Base-by-base conservation (phyloP, 2,329 filamentous ascomycete species). In the Trichoderma lentiforme region DNA sequence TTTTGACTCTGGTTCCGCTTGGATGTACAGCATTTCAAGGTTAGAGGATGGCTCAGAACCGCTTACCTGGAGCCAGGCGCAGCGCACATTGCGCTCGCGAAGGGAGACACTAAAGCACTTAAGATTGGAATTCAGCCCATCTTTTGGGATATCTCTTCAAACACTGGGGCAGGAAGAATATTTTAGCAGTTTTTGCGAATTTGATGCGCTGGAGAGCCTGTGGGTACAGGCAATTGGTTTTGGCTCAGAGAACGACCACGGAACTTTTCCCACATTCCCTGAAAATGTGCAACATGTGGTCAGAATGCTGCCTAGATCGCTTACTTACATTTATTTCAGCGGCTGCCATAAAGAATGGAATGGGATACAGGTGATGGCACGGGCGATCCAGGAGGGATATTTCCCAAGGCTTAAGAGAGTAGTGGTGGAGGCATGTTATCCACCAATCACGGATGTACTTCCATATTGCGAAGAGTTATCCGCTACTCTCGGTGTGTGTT, bases 311-410 rank as follows among this genome's bases (percentile, higher is more conserved):
- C 39, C n/a, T 6, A 6, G 4, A 32, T 65, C 63, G 43, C 32
- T 62, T 4, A 24, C 24, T 24, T 60, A 18, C 18, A 21, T 62
- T 4, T 8, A 2, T 26, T 51, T 64, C 6, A 0, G 5, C 0
- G 5, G n/a, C 26, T 0, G 9, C 6, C 24, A 2, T 0, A 0
- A 6, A 1, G 0, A 4, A 4, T 64, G 61, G 61, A 4, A 32
- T 9, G 26, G 39, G 12, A 43, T 24, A 24, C 3, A 9, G 3
- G 8, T 14, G 18, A 1, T 64, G 18, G 26, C 36, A 7, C 6
- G 1, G 6, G 61, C 61, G 2, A n/a, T 64, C 8, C 26, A 1
- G 12, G 4, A 8, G 14, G 63, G 63, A 3, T n/a, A 53, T 26
- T 36, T 66, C 6, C 30, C 28, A 6, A 24, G 21, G 28, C 63